Evolutionary conservation across 129 eudicot species (phyloP).

Genomic region (Helichrysum umbraculigerum): DNA sequence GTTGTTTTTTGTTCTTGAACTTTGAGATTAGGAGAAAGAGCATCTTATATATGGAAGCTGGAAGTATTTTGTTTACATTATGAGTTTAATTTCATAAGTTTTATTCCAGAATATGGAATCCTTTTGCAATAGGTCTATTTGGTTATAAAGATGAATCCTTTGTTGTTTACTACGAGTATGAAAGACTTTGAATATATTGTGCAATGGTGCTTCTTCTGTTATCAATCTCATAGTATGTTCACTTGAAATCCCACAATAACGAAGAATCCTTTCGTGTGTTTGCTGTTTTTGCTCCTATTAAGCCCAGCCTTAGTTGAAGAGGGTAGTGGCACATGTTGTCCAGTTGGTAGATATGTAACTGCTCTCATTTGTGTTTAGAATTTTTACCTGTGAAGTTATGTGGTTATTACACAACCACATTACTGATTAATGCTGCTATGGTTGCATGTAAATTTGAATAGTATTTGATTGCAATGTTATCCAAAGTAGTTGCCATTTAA

Average conservation of each 20-base stretch:
- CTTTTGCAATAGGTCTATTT: background rate
- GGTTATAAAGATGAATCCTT: conserved; percentile 6
- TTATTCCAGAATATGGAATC: background rate
- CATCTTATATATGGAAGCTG: too few species aligned
- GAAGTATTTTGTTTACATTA: too few species aligned
- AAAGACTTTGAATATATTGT: background rate
- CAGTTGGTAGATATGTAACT: background rate
- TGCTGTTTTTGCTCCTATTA: too few species aligned
- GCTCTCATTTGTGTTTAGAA: background rate
- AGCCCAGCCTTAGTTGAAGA: too few species aligned
- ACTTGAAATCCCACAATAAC: background rate
- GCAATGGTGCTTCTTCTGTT: background rate
- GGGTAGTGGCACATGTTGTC: background rate
- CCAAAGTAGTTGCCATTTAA: background rate
- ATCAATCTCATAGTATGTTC: background rate
- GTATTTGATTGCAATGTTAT: background rate
- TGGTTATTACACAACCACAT: background rate
- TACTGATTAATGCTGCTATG: background rate
- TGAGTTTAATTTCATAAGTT: background rate
- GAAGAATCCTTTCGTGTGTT: too few species aligned
- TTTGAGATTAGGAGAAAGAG: too few species aligned
- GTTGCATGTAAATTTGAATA: background rate
- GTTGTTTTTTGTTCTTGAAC: too few species aligned
- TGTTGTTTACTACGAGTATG: background rate
- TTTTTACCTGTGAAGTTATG: background rate